A percentile compares a stretch with the other conserved stretches of the same genome.
Conservation (phyloP, 2,329 filamentous ascomycete species). For the Beauveria asiatica region DNA sequence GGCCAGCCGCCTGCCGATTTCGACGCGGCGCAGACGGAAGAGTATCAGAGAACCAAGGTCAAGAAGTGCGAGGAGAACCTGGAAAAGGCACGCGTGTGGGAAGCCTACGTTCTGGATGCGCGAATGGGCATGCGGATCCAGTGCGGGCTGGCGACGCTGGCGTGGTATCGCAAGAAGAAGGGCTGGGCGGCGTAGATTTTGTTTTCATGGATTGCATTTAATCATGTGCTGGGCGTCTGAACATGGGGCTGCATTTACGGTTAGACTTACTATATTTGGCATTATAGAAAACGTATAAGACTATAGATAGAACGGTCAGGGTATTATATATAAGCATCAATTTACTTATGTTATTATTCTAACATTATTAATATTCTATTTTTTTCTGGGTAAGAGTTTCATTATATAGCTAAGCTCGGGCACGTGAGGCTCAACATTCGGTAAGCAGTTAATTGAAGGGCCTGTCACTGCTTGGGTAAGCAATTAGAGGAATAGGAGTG, state of each 20-base stretch:
- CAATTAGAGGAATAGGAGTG: too few species aligned
- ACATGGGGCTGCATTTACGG: not conserved
- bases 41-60: conserved; percentile 39
- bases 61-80: conserved; percentile 57
- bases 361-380: too few species aligned
- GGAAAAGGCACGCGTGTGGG: conserved; percentile 61
- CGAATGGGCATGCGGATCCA: conserved; percentile 66
- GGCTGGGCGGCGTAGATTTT: conserved; percentile 18
- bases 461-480: too few species aligned
- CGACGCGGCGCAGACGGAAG: conserved; percentile 22
- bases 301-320: not conserved
- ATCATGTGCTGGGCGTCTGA: too few species aligned
- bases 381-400: too few species aligned
- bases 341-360: too few species aligned
- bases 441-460: too few species aligned
- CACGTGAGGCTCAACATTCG: too few species aligned
- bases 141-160: conserved; percentile 58
- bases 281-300: too few species aligned
- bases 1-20: conserved; percentile 29
- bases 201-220: too few species aligned
- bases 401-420: too few species aligned
- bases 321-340: too few species aligned
- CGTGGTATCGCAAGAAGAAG: conserved; percentile 41
- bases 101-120: conserved; percentile 63
- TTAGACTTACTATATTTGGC: not conserved